phyloP scores from a whole-genome alignment of 305 asterid species.

The Vinca major region DNA sequence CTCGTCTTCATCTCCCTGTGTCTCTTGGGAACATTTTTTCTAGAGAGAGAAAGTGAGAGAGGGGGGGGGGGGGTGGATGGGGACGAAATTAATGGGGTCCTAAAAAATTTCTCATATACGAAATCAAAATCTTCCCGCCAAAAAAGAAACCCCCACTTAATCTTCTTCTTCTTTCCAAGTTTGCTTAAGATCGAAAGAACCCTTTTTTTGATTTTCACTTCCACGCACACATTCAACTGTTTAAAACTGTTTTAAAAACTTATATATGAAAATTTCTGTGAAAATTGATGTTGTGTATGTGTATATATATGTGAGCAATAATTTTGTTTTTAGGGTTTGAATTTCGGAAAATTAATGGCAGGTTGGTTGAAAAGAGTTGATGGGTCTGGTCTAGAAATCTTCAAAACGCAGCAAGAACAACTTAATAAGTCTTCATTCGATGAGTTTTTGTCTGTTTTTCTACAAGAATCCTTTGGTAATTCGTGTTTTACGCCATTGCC shows the following conservation, averaged over 20 bases:
- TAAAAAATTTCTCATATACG: conserved; percentile 3
- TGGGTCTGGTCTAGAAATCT: conserved; percentile 32
- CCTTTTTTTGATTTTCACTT: not conserved
- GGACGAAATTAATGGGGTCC: conserved; percentile 12
- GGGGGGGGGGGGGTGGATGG: no score
- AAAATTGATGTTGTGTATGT: not conserved
- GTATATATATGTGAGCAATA: not conserved
- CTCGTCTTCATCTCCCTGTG: no score
- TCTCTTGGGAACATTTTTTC: conserved; percentile 2
- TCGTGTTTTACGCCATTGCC: conserved; percentile 41
- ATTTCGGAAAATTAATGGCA: conserved; percentile 36
- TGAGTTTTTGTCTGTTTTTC: conserved; percentile 27
- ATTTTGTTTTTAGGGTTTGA: conserved; percentile 36
- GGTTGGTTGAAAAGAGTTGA: conserved; percentile 46
- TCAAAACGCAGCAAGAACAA: conserved; percentile 4
- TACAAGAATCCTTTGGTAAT: conserved; percentile 24
- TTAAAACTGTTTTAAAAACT: not conserved
- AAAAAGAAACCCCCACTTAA: not conserved
- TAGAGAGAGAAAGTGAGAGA: conserved; percentile 10
- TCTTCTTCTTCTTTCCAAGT: not conserved
- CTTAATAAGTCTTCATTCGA: conserved; percentile 25
- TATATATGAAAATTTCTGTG: not conserved
- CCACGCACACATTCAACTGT: not conserved
- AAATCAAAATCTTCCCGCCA: conserved; percentile 12
- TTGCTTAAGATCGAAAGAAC: no score